Base-by-base conservation (phyloP, 352 stramenopile genomes). In the Blastocystis sp. region DNA sequence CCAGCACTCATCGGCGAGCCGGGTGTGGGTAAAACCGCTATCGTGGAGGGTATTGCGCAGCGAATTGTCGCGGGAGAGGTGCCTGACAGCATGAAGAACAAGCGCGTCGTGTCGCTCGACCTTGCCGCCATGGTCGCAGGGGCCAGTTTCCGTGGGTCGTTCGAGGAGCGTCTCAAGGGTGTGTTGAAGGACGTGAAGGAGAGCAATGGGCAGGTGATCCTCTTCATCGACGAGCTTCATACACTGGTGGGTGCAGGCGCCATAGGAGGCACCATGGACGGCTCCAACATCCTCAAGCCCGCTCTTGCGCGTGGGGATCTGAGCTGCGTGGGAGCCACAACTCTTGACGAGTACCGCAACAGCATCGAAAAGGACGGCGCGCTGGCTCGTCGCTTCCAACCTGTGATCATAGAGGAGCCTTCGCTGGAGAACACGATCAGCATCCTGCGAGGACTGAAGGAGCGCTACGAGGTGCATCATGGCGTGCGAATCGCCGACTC, bases 361-460 rank as follows among this genome's bases (percentile, higher is more conserved):
- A 79, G 98, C 90, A 97, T 98, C 91, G 96, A 98, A 92, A 98
- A 98, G 90, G 96, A 99, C 91, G 97, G 97, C 66, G 96, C 96
- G 3, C 89, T 99, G 41, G 96, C 98, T 50, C 93, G 96, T 69
- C 92, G 96, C 11, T 99, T 99, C 91, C 96, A 99, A 92, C 95
- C 97, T n/a, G 96, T 99, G 34, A 91, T 97, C 24, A 94, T 98
- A 55, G 93, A 95, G 26, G 95, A 99, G 91, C 96, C 96, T 16
- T 96, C 90, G 75, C 95, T 98, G 11, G 95, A 98, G 88, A 95
- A 98, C 90, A 98, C 96, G 16, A 93, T 99, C 47, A 97, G 93
- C 56, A 98, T 99, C 82, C 91, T 99, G 37, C 93, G 96, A 53
- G 96, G 96, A 9, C 90, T 99, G 4, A 98, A 98, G 91, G 95